These are phyloP conservation scores for Herpetomonas muscarum DNA, from an alignment of 208 protist species.

Conservation along the genomic window DNA sequence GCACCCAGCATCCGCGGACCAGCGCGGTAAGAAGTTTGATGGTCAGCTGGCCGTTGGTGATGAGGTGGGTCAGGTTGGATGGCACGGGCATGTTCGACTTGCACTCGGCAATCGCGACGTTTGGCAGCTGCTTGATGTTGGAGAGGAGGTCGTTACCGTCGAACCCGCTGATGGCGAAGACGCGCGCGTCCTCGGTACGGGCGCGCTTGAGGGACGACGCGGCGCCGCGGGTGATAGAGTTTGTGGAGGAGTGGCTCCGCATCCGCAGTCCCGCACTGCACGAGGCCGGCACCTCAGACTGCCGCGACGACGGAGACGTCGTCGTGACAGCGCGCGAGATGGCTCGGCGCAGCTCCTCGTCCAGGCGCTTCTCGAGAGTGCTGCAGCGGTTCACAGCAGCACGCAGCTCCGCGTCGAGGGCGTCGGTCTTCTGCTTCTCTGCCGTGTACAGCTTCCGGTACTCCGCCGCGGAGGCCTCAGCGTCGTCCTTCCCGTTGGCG, in stretches of 20 bases:
- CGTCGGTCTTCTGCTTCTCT: conserved; percentile 40
- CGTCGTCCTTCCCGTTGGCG: conserved; percentile 23
- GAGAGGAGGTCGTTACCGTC: conserved; percentile 52
- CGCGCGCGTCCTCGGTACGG: conserved; percentile 70
- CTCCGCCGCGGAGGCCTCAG: conserved; percentile 37
- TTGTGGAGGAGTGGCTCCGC: conserved; percentile 29
- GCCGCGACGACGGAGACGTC: neutral
- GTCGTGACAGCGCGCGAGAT: conserved; percentile 23
- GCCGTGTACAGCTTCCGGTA: conserved; percentile 32
- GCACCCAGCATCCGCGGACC: conserved; percentile 84
- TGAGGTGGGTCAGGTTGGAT: conserved; percentile 79
- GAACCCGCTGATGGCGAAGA: conserved; percentile 86
- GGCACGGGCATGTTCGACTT: conserved; percentile 78
- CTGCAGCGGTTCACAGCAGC: conserved; percentile 52
- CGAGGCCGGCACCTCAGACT: conserved; percentile 14
- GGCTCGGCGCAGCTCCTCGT: conserved; percentile 53
- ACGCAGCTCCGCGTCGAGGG: conserved; percentile 57
- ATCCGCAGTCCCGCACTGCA: too few species aligned
- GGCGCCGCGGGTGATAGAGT: conserved; percentile 10
- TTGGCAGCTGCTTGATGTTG: conserved; percentile 63
- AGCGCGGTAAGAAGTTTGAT: conserved; percentile 84
- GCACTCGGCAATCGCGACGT: conserved; percentile 77
- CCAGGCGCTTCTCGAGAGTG: conserved; percentile 64
- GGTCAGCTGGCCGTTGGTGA: conserved; percentile 84
- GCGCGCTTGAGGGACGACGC: conserved; percentile 42